Evolutionary conservation across 225 moss, liverwort and hornwort species (phyloP).

Genomic region (Physcomitrium patens): DNA sequence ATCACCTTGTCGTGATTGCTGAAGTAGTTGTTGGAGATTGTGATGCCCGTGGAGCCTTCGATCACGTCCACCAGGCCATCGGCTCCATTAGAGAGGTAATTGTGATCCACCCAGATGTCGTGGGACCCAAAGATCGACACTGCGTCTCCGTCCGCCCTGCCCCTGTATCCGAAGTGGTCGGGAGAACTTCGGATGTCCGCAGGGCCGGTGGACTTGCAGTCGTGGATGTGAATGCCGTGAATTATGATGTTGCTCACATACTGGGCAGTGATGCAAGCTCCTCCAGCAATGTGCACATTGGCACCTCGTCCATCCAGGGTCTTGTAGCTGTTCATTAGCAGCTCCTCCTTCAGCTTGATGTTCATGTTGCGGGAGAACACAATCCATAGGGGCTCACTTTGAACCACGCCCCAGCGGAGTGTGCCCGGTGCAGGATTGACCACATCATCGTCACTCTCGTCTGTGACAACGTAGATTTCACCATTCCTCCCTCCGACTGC

Average conservation of each 20-base stretch:
- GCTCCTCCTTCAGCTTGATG: conserved; percentile 64
- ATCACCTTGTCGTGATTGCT: conserved; percentile 68
- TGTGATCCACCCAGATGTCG: conserved; percentile 65
- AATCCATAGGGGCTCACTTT: conserved; percentile 59
- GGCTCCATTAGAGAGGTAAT: conserved; percentile 40
- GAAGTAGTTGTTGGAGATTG: conserved; percentile 65
- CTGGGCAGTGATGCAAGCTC: conserved; percentile 52
- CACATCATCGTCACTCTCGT: conserved; percentile 50
- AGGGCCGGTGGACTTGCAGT: conserved; percentile 50
- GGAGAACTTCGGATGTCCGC: conserved; percentile 47
- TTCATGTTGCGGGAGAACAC: conserved; percentile 60
- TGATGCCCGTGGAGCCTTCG: conserved; percentile 50
- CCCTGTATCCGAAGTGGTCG: conserved; percentile 45
- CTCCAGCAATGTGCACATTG: conserved; percentile 60
- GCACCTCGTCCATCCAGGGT: conserved; percentile 62
- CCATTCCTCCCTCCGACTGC: conserved; percentile 57
- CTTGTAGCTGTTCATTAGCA: conserved; percentile 65
- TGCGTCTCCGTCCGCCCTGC: conserved; percentile 56
- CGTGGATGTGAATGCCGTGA: conserved; percentile 60
- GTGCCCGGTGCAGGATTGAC: conserved; percentile 52
- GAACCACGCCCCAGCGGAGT: conserved; percentile 55
- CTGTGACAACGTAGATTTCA: conserved; percentile 49
- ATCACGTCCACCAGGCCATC: conserved; percentile 63
- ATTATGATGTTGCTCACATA: conserved; percentile 59
- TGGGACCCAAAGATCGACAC: conserved; percentile 52